A percentile compares a stretch with the other conserved stretches of the same genome.
phyloP scores from a whole-genome alignment of 768 basidiomycete genomes.

The Amanita rubescens region DNA sequence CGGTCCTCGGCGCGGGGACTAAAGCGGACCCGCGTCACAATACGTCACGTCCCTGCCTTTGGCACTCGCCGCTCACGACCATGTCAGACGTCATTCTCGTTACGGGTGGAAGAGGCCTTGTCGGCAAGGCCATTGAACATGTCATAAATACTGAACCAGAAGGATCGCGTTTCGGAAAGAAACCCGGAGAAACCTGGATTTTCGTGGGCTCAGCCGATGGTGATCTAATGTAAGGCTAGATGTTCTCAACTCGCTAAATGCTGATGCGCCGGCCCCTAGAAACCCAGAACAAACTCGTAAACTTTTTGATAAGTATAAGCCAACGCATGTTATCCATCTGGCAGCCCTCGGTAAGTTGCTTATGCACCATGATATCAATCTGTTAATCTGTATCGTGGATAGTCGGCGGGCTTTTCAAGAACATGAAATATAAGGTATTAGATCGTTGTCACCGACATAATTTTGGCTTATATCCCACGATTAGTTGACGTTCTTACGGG shows the following conservation, averaged over 20 bases:
- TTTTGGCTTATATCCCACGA: background rate
- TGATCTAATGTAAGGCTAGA: constrained; percentile 60
- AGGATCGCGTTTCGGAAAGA: constrained; percentile 74
- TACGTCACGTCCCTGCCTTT: constrained; percentile 2
- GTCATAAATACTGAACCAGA: constrained; percentile 72
- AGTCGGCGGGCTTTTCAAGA: constrained; percentile 95
- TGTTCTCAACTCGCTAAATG: background rate
- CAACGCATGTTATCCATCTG: constrained; percentile 94
- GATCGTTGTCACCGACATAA: background rate
- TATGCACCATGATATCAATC: background rate
- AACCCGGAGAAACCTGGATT: constrained; percentile 75
- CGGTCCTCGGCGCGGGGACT: no score
- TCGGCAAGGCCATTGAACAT: constrained; percentile 77
- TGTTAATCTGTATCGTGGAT: constrained; percentile 8
- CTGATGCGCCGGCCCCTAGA: constrained; percentile 30
- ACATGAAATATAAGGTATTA: constrained; percentile 86
- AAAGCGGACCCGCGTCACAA: background rate
- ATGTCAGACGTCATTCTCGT: constrained; percentile 52
- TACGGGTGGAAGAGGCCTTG: constrained; percentile 81
- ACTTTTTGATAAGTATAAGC: constrained; percentile 86
- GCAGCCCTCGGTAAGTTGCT: constrained; percentile 74
- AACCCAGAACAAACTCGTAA: constrained; percentile 60
- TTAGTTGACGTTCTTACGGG: constrained; percentile 86
- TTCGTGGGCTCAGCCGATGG: constrained; percentile 75
- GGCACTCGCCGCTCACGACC: no score